Conservation (phyloP, 2,329 filamentous ascomycete species). For the Lomentospora prolificans region DNA sequence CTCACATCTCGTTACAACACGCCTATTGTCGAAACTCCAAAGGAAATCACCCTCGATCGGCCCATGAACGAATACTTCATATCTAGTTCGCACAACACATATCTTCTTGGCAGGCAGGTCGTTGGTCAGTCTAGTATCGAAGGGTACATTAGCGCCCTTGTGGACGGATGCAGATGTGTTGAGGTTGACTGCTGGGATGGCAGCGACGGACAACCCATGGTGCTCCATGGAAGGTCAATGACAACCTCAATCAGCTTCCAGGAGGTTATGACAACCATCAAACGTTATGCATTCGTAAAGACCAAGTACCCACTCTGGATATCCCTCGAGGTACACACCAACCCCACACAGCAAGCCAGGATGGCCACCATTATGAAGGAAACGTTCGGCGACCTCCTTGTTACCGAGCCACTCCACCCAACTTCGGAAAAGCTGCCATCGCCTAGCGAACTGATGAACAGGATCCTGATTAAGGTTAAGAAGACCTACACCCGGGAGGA, state of each 20-base stretch:
- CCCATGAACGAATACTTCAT: conserved; percentile 97
- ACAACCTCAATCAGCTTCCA: conserved; percentile 83
- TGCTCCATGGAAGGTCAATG: conserved; percentile 83
- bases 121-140: conserved; percentile 86
- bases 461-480: conserved; percentile 92
- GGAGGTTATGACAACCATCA: conserved; percentile 86
- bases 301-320: conserved; percentile 87
- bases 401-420: conserved; percentile 64
- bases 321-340: conserved; percentile 93
- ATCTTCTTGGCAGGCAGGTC: conserved; percentile 83
- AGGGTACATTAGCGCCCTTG: conserved; percentile 82
- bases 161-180: conserved; percentile 84
- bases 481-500: conserved; percentile 42
- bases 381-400: conserved; percentile 69
- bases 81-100: conserved; percentile 97
- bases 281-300: conserved; percentile 84
- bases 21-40: conserved; percentile 51
- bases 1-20: conserved; percentile 66
- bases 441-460: conserved; percentile 73
- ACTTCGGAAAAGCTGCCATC: conserved; percentile 64
- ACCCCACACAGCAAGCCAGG: conserved; percentile 64
- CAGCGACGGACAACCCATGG: conserved; percentile 72
- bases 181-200: conserved; percentile 99
- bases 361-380: conserved; percentile 89
- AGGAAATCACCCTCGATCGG: conserved; percentile 58